Base-by-base conservation (phyloP, 441 rosid genomes). In the Lepidium campestre region DNA sequence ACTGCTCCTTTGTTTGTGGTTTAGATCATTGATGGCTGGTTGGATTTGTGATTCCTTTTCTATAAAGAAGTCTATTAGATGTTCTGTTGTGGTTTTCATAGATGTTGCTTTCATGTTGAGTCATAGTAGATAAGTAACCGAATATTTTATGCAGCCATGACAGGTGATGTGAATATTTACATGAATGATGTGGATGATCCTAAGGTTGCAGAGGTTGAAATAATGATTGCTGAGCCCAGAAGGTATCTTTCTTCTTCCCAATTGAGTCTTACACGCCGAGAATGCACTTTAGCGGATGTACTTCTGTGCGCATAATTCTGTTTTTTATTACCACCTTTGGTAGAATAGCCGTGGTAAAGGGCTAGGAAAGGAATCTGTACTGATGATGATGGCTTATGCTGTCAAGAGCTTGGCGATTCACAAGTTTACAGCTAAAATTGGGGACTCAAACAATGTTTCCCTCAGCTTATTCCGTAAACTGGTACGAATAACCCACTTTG, bases 321-420 rank as follows among this genome's bases (percentile, higher is more conserved):
- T 7, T 74, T 65, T 18, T 45, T 60, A 53, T 75, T 79, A 18
- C 41, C 37, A 70, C 35, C 12, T 0, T 71, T 65, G 87, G 78
- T 85, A 83, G 88, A 79, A 67, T 81, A 89, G 99, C 80, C 96
- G 87, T 63, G 92, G 93, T 67, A 91, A 89, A 82, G 96, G 97
- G 69, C 75, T 93, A 37, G 93, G 93, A 62, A 87, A 91, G 81
- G 99, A 84, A 79, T 70, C 96, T 40, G 90, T 89, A 29, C 60
- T 86, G 80, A 79, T 83, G 82, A 93, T 91, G 97, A 91, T 91
- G 96, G 87, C 82, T 75, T 86, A 86, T 75, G 85, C 93, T 29
- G 70, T 86, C 44, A 77, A 85, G 67, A 80, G 64, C 68, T 83
- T 84, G 52, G 88, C 83, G 75, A 86, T 86, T 65, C 86, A 75